phyloP scores from a whole-genome alignment of 768 basidiomycete species.

The Gymnopilus junonius region DNA sequence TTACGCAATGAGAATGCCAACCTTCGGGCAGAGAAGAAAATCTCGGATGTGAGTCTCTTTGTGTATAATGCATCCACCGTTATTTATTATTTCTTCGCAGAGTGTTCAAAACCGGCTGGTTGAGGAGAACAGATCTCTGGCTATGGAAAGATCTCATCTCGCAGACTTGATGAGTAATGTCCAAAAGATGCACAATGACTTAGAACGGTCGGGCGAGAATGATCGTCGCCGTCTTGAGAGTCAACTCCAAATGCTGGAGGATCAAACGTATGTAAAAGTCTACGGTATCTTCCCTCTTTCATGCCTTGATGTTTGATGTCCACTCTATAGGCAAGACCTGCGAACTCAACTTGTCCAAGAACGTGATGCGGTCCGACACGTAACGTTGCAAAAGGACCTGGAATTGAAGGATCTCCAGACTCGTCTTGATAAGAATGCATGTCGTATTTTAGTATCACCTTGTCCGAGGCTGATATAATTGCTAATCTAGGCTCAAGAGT shows the following conservation, averaged over 20 bases:
- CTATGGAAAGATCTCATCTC: conserved; percentile 82
- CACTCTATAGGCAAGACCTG: conserved; percentile 69
- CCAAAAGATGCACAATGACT: conserved; percentile 88
- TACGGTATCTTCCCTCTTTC: not conserved
- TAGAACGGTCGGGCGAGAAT: conserved; percentile 83
- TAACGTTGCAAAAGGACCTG: conserved; percentile 81
- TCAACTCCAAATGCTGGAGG: conserved; percentile 77
- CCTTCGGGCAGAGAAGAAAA: conserved; percentile 90
- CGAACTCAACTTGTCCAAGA: conserved; percentile 72
- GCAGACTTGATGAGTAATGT: conserved; percentile 89
- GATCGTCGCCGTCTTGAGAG: conserved; percentile 82
- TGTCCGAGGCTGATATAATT: conserved; percentile 11
- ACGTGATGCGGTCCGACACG: conserved; percentile 72
- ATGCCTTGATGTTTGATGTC: not conserved
- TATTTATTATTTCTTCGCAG: conserved; percentile 39
- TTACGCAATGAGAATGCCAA: conserved; percentile 86
- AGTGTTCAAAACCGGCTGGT: conserved; percentile 79
- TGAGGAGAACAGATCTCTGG: conserved; percentile 82
- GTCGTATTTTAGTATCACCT: conserved; percentile 26
- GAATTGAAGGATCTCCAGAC: conserved; percentile 77
- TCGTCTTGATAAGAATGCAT: conserved; percentile 71
- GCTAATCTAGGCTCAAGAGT: conserved; percentile 57
- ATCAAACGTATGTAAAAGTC: conserved; percentile 64
- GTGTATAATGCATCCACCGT: not conserved
- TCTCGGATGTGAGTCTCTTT: conserved; percentile 76